Evolutionary conservation across 2,329 filamentous ascomycete species (phyloP), one percentile per base, ranked within the genome.

Genomic region (Colletotrichum tropicale): DNA sequence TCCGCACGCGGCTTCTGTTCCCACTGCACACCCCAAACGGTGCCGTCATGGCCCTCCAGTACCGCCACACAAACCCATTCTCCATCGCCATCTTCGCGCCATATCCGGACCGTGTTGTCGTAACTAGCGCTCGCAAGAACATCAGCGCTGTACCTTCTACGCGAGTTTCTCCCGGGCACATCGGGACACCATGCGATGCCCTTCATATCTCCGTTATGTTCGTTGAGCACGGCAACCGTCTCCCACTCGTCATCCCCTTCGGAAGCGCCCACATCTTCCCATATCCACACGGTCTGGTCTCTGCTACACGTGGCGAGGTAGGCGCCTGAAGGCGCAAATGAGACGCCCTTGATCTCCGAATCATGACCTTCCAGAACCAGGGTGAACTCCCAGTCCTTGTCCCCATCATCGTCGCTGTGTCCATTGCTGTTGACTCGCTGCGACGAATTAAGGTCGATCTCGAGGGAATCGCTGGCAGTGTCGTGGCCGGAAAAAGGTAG

Each of bases 221-320:
- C 97, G 85, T 95, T 95, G 81, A 98, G 89, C 69, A 98, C 96
- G 0, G 96, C 97, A 18, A 98, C 93, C 3, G 97, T 98, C 89
- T 99, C 97, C 88, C 96, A 98, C 83, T 98, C 97, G 83, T 98
- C 96, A 71, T 98, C 96, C 18, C 93, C 94, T 79, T 94, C 93
- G 71, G 87, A 86, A 10, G 86, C 86, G 52, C 91, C 91, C 70
- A 98, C 91, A 83, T 98, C 97, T 85, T 99, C 97, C 97, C 97
- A 99, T 80, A 99, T 95, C 97, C 97, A 99, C 21, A 98, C 95
- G 18, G 92, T 94, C 87, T 98, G 98, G 84, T 99, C 97, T 65
- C 97, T 91, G 69, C 93, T 94, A 85, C 96, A 98, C 0, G 96
- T 98, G 8, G 97, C 97, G 6, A 99, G 90, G 80, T 95, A 93